Evolutionary conservation across 805 yeast species (phyloP).

Genomic region (Jamesozyma hellenica): DNA sequence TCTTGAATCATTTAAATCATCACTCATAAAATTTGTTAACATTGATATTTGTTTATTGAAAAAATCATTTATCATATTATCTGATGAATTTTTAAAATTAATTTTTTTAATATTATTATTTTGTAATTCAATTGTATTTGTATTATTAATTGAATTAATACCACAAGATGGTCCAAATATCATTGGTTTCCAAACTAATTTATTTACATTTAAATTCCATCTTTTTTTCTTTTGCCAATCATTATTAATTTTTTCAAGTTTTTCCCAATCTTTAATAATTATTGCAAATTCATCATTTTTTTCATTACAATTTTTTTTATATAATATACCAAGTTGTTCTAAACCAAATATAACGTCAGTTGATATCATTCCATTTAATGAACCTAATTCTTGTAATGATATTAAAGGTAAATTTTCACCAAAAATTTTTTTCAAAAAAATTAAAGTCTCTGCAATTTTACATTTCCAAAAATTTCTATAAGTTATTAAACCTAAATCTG

Average conservation of each 20-base stretch:
- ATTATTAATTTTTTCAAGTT: constrained; percentile 31
- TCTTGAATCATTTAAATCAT: constrained; percentile 57
- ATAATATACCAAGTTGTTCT: constrained; percentile 61
- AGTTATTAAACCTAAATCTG: constrained; percentile 83
- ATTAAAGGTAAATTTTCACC: constrained; percentile 14
- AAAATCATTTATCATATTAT: constrained; percentile 15
- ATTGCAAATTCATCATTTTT: constrained; percentile 34
- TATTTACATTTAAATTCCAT: constrained; percentile 39
- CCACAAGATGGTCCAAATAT: constrained; percentile 84
- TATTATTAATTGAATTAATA: constrained; percentile 40
- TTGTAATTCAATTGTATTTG: constrained; percentile 6
- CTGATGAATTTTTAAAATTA: neutral
- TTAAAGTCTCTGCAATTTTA: constrained; percentile 40
- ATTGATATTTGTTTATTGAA: constrained; percentile 41
- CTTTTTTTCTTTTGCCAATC: constrained; percentile 49
- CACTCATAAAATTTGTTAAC: constrained; percentile 51
- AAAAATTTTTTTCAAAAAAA: constrained; percentile 4
- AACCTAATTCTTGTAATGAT: constrained; percentile 54
- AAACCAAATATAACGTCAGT: constrained; percentile 82
- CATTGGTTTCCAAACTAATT: constrained; percentile 70
- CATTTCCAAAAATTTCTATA: constrained; percentile 82
- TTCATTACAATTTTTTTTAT: constrained; percentile 1
- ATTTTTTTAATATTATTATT: neutral
- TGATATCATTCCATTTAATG: constrained; percentile 72
- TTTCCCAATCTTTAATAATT: constrained; percentile 29